A percentile compares a stretch with the other conserved stretches of the same genome.
Evolutionary conservation across 2,329 filamentous ascomycete genomes (phyloP).

Genomic region (Colletotrichum nymphaeae): DNA sequence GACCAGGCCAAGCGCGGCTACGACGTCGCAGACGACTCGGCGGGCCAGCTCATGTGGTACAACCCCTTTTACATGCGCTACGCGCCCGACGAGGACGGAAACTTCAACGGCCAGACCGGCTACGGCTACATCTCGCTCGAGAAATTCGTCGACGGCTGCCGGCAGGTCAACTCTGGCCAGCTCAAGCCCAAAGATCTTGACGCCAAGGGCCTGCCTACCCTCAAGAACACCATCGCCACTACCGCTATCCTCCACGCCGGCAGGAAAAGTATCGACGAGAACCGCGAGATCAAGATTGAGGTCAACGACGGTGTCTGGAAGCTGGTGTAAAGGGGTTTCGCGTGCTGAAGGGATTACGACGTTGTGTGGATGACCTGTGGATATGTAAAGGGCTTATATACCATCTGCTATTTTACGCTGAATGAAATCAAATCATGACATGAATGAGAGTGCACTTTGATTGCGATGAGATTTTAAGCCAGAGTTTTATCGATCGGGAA

Average conservation of each 20-base stretch:
- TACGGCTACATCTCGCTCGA: conserved; percentile 96
- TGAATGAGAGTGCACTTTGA: not conserved
- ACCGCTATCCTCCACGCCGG: conserved; percentile 93
- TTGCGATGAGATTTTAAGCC: not conserved
- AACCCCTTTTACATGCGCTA: conserved; percentile 98
- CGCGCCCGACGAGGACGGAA: conserved; percentile 92
- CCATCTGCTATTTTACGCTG: conserved; percentile 32
- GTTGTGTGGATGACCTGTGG: conserved; percentile 13
- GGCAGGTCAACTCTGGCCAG: conserved; percentile 79
- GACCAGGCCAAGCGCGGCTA: conserved; percentile 96
- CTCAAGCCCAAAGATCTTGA: conserved; percentile 82
- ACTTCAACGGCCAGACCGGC: conserved; percentile 90
- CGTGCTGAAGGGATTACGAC: not conserved
- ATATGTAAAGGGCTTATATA: conserved; percentile 24
- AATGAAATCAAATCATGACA: conserved; percentile 16
- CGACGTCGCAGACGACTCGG: conserved; percentile 87
- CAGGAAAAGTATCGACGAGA: conserved; percentile 85
- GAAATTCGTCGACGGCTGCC: conserved; percentile 93
- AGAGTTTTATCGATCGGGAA: not conserved
- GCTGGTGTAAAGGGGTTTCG: conserved; percentile 58
- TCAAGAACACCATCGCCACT: conserved; percentile 90
- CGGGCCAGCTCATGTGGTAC: conserved; percentile 81
- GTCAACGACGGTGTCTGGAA: conserved; percentile 75
- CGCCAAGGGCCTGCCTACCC: conserved; percentile 81
- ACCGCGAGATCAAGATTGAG: conserved; percentile 79